Evolutionary conservation across 495 filamentous ascomycete genomes (phyloP), one percentile per base, ranked within the genome.

Genomic region (Podospora pseudocomata): DNA sequence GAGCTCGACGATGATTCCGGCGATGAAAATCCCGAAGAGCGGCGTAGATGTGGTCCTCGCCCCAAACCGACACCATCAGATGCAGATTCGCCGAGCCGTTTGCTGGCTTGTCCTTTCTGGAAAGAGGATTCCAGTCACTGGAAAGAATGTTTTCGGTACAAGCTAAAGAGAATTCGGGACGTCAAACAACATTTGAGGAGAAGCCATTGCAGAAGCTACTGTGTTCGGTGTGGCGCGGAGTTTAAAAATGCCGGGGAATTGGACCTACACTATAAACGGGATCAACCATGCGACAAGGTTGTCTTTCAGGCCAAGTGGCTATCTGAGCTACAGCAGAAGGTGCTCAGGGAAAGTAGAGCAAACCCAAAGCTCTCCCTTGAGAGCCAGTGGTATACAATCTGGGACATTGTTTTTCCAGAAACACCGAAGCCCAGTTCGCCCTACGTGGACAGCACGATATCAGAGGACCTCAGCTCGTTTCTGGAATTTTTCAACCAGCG

Each of bases 331-430:
- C 54, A 57, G 54, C 9, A 57, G 15, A 23, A 57, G 16, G 20
- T 0, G 5, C 20, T 13, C 5, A 7, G 54, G 18, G 34, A 39
- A 39, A n/a, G 0, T 2, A n/a, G 54, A 16, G 16, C 54, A 5
- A 57, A 57, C 54, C 18, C 54, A 13, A 58, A 58, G 23, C 26
- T 20, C 60, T 34, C 60, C 6, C 16, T 54, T 4, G 66, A 68
- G 28, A 28, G 64, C 53, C 66, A 68, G 7, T 68, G 66, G 66
- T 68, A 68, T 19, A 60, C 44, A 4, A 64, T 68, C 28, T 68
- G 66, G 66, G 60, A 68, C 11, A 56, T 68, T 27, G 26, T 68
- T 19, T 64, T 64, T 18, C 66, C 66, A 9, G 61, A 15, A 26
- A 5, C 58, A 13, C 58, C 60, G 4, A 44, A 18, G 27, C 66